A percentile compares a stretch with the other conserved stretches of the same genome.
Evolutionary conservation across 768 basidiomycete genomes (phyloP).

Genomic region (Boletus rubroflammeus): DNA sequence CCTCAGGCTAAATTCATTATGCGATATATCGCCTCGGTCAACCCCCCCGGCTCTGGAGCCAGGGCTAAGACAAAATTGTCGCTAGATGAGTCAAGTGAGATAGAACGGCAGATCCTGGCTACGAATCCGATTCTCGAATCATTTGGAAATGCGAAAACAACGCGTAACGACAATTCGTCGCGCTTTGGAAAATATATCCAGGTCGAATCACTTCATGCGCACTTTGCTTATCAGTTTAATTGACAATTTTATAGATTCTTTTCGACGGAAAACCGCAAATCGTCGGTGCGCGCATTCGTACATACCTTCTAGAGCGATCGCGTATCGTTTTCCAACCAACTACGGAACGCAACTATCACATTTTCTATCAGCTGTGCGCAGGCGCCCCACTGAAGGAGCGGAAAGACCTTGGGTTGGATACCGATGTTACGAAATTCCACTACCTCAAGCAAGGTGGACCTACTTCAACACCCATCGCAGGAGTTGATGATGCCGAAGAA

Average conservation of each 20-base stretch:
- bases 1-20: conserved; percentile 94
- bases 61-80: conserved; percentile 69
- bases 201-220: conserved; percentile 34
- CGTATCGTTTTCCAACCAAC: conserved; percentile 96
- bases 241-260: conserved; percentile 62
- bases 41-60: conserved; percentile 64
- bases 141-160: conserved; percentile 99
- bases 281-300: conserved; percentile 97
- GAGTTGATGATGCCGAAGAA: conserved; percentile 96
- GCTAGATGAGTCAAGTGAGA: conserved; percentile 86
- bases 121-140: conserved; percentile 99
- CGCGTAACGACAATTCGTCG: conserved; percentile 97
- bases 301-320: conserved; percentile 95
- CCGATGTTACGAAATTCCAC: conserved; percentile 81
- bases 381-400: conserved; percentile 94
- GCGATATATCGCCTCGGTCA: conserved; percentile 97
- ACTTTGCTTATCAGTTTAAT: background rate
- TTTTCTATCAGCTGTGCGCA: conserved; percentile 98
- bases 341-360: conserved; percentile 98
- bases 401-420: conserved; percentile 88
- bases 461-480: conserved; percentile 77
- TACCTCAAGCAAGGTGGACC: conserved; percentile 94
- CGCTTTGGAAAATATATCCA: conserved; percentile 99
- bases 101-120: conserved; percentile 94
- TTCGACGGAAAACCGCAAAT: conserved; percentile 96